Percentiles rank a stretch among this genome's conserved stretches.
Conservation (phyloP, 306 rosid species). For the Cucumis melo region DNA sequence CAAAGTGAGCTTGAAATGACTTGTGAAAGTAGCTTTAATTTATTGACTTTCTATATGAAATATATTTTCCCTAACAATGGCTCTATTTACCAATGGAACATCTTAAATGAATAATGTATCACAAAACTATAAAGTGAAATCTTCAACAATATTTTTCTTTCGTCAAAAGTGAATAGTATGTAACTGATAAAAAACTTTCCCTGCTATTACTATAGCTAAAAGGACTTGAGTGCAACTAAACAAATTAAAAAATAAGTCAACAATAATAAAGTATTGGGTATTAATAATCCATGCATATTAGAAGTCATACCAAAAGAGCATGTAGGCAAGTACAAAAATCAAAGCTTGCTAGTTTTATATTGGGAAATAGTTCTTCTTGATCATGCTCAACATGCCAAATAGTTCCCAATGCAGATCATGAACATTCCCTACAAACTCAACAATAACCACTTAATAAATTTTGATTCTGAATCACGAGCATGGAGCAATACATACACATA, state of each 20-base stretch:
- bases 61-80: not conserved
- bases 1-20: not conserved
- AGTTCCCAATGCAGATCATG: no score
- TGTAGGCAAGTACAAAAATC: not conserved
- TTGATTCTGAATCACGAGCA: no score
- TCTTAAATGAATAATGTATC: not conserved
- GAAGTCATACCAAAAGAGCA: not conserved
- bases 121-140: not conserved
- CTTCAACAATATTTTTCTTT: not conserved
- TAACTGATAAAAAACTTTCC: not conserved
- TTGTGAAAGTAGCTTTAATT: not conserved
- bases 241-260: not conserved
- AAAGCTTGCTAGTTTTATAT: not conserved
- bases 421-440: no score
- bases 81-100: not conserved
- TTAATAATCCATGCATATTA: not conserved
- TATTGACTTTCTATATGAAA: not conserved
- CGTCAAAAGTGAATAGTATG: not conserved
- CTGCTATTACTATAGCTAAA: no score
- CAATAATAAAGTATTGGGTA: not conserved
- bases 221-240: not conserved
- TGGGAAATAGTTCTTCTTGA: no score
- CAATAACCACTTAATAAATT: no score
- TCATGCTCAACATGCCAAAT: no score
- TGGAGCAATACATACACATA: no score